phyloP scores from a whole-genome alignment of 345 rosid genomes.

The Lepidium didymum region DNA sequence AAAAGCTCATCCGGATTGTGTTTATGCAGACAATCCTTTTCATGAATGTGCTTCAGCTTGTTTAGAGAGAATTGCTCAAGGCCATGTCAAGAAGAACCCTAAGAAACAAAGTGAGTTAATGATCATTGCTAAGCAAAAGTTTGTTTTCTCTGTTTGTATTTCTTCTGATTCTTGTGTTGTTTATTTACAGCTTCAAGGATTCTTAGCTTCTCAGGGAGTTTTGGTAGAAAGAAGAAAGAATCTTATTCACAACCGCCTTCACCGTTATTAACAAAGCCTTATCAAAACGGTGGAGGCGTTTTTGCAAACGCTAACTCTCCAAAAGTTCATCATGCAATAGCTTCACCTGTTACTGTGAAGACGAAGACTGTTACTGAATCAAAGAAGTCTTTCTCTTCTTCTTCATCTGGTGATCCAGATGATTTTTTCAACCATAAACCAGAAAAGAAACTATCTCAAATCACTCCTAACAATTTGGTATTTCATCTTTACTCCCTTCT shows the following conservation, averaged over 20 bases:
- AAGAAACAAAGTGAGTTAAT: conserved; percentile 19
- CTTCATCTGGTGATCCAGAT: conserved; percentile 37
- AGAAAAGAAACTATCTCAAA: conserved; percentile 26
- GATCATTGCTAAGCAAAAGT: not conserved
- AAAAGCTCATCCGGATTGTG: conserved; percentile 28
- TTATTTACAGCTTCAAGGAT: conserved; percentile 39
- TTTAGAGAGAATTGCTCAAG: conserved; percentile 33
- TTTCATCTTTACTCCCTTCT: not conserved
- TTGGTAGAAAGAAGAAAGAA: conserved; percentile 58
- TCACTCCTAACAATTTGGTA: conserved; percentile 17
- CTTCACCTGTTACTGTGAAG: conserved; percentile 26
- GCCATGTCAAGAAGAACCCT: conserved; percentile 26
- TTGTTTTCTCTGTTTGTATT: not conserved
- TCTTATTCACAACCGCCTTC: conserved; percentile 39
- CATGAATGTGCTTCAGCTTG: conserved; percentile 34
- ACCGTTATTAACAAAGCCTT: conserved; percentile 23
- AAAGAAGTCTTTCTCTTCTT: conserved; percentile 26
- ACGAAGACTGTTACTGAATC: conserved; percentile 33
- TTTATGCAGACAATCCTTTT: conserved; percentile 25
- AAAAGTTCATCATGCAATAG: conserved; percentile 25
- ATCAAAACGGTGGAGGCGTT: conserved; percentile 20
- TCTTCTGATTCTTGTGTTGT: conserved; percentile 1
- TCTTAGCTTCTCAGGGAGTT: conserved; percentile 47
- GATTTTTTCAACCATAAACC: conserved; percentile 38
- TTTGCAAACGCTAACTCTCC: conserved; percentile 20